phyloP scores from a whole-genome alignment of 371 early-diverging fungal genomes.

The Funneliformis caledonium region DNA sequence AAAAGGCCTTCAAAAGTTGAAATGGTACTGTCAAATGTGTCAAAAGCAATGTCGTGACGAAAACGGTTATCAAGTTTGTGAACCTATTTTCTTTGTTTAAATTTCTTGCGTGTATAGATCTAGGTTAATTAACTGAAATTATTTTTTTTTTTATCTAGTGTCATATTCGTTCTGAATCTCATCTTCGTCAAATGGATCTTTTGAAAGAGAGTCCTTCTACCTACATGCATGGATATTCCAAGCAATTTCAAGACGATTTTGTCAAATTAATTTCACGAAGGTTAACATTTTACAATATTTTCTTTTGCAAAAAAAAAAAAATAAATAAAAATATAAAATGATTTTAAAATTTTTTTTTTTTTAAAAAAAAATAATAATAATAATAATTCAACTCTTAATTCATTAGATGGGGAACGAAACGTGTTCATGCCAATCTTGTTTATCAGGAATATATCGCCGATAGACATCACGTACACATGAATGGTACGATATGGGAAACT shows the following conservation, averaged over 20 bases:
- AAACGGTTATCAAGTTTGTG: slow-evolving; percentile 87
- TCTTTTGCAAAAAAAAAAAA: background rate
- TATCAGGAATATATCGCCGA: slow-evolving; percentile 96
- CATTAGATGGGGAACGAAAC: slow-evolving; percentile 77
- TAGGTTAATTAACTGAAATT: background rate
- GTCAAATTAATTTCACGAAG: slow-evolving; percentile 73
- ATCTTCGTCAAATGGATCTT: slow-evolving; percentile 91
- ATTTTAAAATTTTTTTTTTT: background rate
- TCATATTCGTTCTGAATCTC: slow-evolving; percentile 89
- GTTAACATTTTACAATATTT: slow-evolving; percentile 42
- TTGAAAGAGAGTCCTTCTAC: slow-evolving; percentile 68
- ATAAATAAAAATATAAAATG: background rate
- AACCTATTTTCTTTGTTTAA: slow-evolving; percentile 3
- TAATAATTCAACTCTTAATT: background rate
- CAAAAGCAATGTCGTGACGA: slow-evolving; percentile 93
- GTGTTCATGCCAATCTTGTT: slow-evolving; percentile 88
- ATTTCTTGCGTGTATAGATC: background rate
- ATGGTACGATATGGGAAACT: slow-evolving; percentile 90
- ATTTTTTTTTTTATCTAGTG: slow-evolving; percentile 52
- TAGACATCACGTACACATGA: slow-evolving; percentile 94
- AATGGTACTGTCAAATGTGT: slow-evolving; percentile 96
- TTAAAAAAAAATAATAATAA: background rate
- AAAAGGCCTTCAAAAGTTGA: slow-evolving; percentile 92
- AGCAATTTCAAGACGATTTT: slow-evolving; percentile 75
- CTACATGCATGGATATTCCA: slow-evolving; percentile 72